Conservation (phyloP, 192 early-diverging fungal genomes). For the Coemansia sp. region DNA sequence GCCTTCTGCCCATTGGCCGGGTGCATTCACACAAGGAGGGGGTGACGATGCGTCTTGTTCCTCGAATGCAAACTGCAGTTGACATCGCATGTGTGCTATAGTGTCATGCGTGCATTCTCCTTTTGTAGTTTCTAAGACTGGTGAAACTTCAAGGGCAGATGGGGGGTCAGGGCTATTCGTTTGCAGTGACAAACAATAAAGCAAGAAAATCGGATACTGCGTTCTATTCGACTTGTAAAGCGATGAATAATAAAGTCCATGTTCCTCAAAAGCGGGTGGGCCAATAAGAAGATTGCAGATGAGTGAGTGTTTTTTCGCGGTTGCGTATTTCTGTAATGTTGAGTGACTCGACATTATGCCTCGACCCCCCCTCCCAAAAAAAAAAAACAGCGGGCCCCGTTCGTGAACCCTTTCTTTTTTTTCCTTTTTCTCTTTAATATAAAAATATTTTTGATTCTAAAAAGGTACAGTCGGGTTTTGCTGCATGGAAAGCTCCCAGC, state of each 20-base stretch:
- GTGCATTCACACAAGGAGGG: too few species aligned
- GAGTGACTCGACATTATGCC: slow-evolving; percentile 22
- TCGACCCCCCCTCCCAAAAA: not conserved
- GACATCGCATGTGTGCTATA: not conserved
- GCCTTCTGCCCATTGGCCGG: too few species aligned
- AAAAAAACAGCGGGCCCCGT: too few species aligned
- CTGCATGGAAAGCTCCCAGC: too few species aligned
- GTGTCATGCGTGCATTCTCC: not conserved
- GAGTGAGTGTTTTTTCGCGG: slow-evolving; percentile 6
- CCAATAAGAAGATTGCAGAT: slow-evolving; percentile 9
- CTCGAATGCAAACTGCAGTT: slow-evolving; percentile 1
- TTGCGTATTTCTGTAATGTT: not conserved
- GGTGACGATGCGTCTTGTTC: not conserved
- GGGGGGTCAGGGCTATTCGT: too few species aligned
- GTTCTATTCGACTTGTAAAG: not conserved
- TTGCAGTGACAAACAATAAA: too few species aligned
- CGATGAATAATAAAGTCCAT: slow-evolving; percentile 12
- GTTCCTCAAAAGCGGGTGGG: slow-evolving; percentile 5
- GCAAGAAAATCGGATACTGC: too few species aligned
- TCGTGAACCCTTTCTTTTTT: slow-evolving; percentile 5
- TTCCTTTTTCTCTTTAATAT: slow-evolving; percentile 7
- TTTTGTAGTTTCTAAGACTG: too few species aligned
- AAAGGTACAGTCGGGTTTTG: not conserved
- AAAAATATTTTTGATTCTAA: not conserved
- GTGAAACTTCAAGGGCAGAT: too few species aligned